Conservation (phyloP, 2,329 filamentous ascomycete genomes). For the Exophiala phaeomuriformis region DNA sequence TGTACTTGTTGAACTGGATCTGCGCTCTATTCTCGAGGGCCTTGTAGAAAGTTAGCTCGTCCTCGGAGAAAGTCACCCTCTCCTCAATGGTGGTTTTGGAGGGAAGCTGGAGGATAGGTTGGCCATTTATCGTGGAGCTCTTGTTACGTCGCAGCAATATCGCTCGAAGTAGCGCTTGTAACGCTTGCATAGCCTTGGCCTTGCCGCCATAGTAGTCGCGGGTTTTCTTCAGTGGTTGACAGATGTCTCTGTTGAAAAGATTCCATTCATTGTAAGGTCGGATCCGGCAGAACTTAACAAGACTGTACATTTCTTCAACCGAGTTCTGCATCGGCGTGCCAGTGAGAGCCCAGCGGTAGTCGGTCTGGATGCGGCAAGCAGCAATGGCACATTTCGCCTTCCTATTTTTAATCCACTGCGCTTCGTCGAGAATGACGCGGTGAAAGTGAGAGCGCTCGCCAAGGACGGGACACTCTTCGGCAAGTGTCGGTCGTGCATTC, state of each 20-base stretch:
- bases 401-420: constrained; percentile 73
- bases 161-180: constrained; percentile 70
- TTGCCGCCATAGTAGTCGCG: constrained; percentile 33
- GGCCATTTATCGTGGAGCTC: constrained; percentile 67
- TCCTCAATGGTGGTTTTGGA: constrained; percentile 56
- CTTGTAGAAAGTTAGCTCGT: constrained; percentile 59
- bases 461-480: constrained; percentile 49
- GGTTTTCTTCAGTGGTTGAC: constrained; percentile 43
- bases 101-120: constrained; percentile 64
- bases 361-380: constrained; percentile 51
- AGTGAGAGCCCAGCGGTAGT: constrained; percentile 65
- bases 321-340: constrained; percentile 88
- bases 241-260: constrained; percentile 53
- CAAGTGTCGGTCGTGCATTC: constrained; percentile 32
- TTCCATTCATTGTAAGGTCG: constrained; percentile 62
- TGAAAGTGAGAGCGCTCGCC: constrained; percentile 57
- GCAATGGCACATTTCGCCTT: constrained; percentile 56
- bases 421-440: constrained; percentile 69
- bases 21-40: constrained; percentile 60
- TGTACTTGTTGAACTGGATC: constrained; percentile 68
- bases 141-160: constrained; percentile 80
- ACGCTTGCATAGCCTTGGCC: constrained; percentile 55
- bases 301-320: constrained; percentile 67
- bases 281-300: constrained; percentile 70
- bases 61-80: constrained; percentile 59